Conservation (phyloP, 2,329 filamentous ascomycete species). For the Fonsecaea multimorphosa region DNA sequence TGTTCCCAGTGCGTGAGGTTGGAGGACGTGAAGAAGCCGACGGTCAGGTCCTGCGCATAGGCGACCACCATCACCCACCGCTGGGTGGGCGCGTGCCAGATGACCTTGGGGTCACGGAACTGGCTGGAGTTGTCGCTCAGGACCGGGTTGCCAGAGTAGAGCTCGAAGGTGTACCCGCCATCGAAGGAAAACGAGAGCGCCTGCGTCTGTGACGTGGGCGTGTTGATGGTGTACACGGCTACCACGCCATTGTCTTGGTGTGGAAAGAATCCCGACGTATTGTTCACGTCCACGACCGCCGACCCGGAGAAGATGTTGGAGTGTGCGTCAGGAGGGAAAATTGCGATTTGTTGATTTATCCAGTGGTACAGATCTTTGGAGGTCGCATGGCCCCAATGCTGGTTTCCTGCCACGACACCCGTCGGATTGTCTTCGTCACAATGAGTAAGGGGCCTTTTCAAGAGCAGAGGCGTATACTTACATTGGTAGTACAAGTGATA, state of each 20-base stretch:
- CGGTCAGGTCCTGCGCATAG: slow-evolving; percentile 60
- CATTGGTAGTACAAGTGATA: slow-evolving; percentile 73
- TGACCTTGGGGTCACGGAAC: slow-evolving; percentile 71
- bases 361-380: slow-evolving; percentile 68
- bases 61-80: slow-evolving; percentile 66
- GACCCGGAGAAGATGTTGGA: slow-evolving; percentile 62
- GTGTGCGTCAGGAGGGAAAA: slow-evolving; percentile 57
- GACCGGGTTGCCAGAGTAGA: slow-evolving; percentile 66
- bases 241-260: slow-evolving; percentile 67
- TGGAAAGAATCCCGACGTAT: slow-evolving; percentile 70
- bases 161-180: slow-evolving; percentile 66
- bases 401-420: slow-evolving; percentile 59
- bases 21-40: slow-evolving; percentile 67
- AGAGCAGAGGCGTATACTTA: not conserved
- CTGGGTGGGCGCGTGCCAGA: slow-evolving; percentile 59
- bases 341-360: slow-evolving; percentile 68
- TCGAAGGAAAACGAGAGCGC: slow-evolving; percentile 67
- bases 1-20: slow-evolving; percentile 66
- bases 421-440: slow-evolving; percentile 51
- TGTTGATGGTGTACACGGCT: slow-evolving; percentile 62
- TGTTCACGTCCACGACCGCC: slow-evolving; percentile 65
- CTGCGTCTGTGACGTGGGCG: slow-evolving; percentile 57
- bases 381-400: slow-evolving; percentile 72
- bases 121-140: slow-evolving; percentile 61
- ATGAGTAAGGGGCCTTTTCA: not conserved